Conservation (phyloP, 805 yeast genomes). For the Ogataea dorogensis region DNA sequence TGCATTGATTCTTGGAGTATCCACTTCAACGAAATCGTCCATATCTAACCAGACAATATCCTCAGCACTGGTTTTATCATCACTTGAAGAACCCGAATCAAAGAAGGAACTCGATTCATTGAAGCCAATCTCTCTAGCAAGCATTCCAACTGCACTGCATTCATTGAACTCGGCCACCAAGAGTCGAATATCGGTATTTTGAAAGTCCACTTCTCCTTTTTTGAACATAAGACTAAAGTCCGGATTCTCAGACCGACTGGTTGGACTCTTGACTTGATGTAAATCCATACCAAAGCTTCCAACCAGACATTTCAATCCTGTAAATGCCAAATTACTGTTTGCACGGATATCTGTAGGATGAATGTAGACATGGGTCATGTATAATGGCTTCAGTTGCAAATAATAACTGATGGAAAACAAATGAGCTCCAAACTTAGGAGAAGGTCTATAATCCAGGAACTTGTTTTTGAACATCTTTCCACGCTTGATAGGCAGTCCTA, state of each 20-base stretch:
- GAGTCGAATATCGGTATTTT: slow-evolving; percentile 66
- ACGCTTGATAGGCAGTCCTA: slow-evolving; percentile 73
- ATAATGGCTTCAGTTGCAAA: slow-evolving; percentile 69
- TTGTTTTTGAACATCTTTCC: slow-evolving; percentile 68
- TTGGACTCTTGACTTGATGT: slow-evolving; percentile 50
- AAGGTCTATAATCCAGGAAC: slow-evolving; percentile 23
- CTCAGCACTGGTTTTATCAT: slow-evolving; percentile 13
- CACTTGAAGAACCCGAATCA: slow-evolving; percentile 23
- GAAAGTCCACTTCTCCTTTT: slow-evolving; percentile 68
- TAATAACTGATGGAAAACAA: slow-evolving; percentile 77
- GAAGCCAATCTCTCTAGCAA: slow-evolving; percentile 36
- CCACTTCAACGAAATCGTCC: slow-evolving; percentile 75
- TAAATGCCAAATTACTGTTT: slow-evolving; percentile 47
- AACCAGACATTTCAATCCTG: slow-evolving; percentile 70
- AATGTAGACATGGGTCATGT: slow-evolving; percentile 68
- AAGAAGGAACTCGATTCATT: slow-evolving; percentile 19
- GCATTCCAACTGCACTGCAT: slow-evolving; percentile 42
- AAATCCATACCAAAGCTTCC: slow-evolving; percentile 58
- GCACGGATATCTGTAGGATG: slow-evolving; percentile 41
- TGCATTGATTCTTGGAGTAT: slow-evolving; percentile 41
- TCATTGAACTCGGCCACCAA: slow-evolving; percentile 65
- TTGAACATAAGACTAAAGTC: slow-evolving; percentile 57
- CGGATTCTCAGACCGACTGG: slow-evolving; percentile 36
- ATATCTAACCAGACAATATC: slow-evolving; percentile 61
- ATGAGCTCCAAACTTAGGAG: slow-evolving; percentile 33